phyloP scores from a whole-genome alignment of 805 yeast species.

The Candida khao-thaluensis region DNA sequence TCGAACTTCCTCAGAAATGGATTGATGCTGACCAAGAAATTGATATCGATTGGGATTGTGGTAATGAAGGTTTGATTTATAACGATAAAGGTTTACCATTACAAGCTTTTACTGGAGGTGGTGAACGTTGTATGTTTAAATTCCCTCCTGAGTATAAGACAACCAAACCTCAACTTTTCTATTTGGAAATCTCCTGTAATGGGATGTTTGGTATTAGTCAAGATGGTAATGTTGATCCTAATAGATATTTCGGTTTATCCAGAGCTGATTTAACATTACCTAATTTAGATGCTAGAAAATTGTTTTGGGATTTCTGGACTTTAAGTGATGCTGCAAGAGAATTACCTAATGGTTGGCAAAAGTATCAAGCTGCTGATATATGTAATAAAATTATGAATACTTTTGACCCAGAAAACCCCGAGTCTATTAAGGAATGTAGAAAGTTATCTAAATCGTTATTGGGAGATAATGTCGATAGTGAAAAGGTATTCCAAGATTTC shows the following conservation, averaged over 20 bases:
- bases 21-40: slow-evolving; percentile 46
- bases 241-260: slow-evolving; percentile 65
- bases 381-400: slow-evolving; percentile 79
- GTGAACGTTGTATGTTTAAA: slow-evolving; percentile 72
- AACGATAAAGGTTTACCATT: slow-evolving; percentile 61
- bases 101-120: slow-evolving; percentile 86
- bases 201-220: slow-evolving; percentile 83
- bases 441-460: slow-evolving; percentile 59
- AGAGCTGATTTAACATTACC: slow-evolving; percentile 81
- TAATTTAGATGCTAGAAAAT: slow-evolving; percentile 72
- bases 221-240: slow-evolving; percentile 62
- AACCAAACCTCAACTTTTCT: slow-evolving; percentile 60
- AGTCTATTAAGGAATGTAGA: slow-evolving; percentile 61
- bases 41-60: slow-evolving; percentile 79
- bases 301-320: slow-evolving; percentile 81
- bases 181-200: slow-evolving; percentile 88
- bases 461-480: slow-evolving; percentile 63
- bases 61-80: slow-evolving; percentile 83
- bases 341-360: slow-evolving; percentile 68
- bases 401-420: slow-evolving; percentile 70
- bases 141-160: slow-evolving; percentile 57
- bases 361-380: slow-evolving; percentile 76
- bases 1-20: slow-evolving; percentile 67
- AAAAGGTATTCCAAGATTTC: slow-evolving; percentile 51
- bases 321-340: slow-evolving; percentile 91